Conservation (phyloP, 2,329 filamentous ascomycete genomes). For the Nothophoma quercina region DNA sequence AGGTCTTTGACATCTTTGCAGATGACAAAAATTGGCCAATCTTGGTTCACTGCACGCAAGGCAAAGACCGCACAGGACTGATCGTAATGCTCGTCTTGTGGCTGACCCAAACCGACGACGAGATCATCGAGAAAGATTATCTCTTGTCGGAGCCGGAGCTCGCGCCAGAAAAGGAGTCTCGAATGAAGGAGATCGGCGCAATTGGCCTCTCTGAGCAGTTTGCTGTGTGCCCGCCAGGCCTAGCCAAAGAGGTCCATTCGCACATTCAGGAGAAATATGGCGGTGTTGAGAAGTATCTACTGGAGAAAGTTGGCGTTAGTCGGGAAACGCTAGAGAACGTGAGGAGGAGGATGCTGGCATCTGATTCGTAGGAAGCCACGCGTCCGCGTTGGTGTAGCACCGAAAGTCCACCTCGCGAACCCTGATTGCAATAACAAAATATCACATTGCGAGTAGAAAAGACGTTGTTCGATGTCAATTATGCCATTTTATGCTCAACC, state of each 20-base stretch:
- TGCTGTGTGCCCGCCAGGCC: conserved; percentile 68
- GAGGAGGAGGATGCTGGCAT: conserved; percentile 41
- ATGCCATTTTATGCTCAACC: background rate
- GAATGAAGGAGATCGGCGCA: conserved; percentile 71
- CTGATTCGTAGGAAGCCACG: conserved; percentile 20
- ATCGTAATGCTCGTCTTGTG: conserved; percentile 73
- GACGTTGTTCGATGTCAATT: no score
- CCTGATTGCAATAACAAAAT: conserved; percentile 1
- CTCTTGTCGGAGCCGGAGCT: conserved; percentile 69
- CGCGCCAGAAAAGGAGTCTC: conserved; percentile 65
- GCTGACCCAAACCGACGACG: conserved; percentile 63
- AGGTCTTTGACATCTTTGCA: conserved; percentile 60
- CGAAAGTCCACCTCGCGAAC: background rate
- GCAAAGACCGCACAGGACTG: conserved; percentile 84
- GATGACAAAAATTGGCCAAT: conserved; percentile 65
- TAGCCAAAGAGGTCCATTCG: conserved; percentile 66
- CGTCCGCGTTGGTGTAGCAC: conserved; percentile 16
- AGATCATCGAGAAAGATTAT: conserved; percentile 76
- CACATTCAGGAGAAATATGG: conserved; percentile 71
- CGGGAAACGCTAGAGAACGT: conserved; percentile 46
- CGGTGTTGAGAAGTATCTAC: conserved; percentile 71
- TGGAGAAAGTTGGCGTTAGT: conserved; percentile 65
- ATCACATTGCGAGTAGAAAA: background rate
- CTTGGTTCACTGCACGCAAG: conserved; percentile 85
- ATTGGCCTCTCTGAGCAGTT: conserved; percentile 76